These are phyloP conservation scores for Rhododendron molle DNA, from an alignment of 148 eudicot genomes.

Conservation along the genomic window DNA sequence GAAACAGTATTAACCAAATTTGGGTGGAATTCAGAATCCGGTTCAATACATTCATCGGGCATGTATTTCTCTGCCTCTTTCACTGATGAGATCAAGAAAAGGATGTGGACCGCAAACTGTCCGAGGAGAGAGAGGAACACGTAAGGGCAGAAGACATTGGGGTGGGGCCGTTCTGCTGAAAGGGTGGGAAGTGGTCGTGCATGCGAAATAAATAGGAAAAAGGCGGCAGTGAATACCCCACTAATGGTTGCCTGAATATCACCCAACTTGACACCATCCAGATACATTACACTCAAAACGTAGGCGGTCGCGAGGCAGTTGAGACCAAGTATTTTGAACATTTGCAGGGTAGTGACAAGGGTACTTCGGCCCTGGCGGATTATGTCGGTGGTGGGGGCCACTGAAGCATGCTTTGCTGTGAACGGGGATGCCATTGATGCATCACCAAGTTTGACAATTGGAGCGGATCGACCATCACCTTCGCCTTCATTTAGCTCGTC, in stretches of 20 bases:
- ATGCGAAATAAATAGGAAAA: conserved; percentile 89
- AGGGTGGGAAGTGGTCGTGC: conserved; percentile 77
- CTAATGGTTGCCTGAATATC: conserved; percentile 95
- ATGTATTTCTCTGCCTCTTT: conserved; percentile 95
- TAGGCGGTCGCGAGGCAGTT: conserved; percentile 96
- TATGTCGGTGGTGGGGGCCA: conserved; percentile 72
- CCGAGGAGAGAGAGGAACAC: conserved; percentile 82
- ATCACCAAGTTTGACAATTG: conserved; percentile 85
- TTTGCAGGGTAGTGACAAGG: conserved; percentile 89
- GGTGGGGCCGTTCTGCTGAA: conserved; percentile 78
- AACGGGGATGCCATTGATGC: conserved; percentile 99
- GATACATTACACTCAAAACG: conserved; percentile 85
- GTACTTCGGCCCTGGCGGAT: conserved; percentile 96
- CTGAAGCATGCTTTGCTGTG: conserved; percentile 92
- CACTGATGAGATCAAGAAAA: conserved; percentile 71
- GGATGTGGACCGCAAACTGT: conserved; percentile 71
- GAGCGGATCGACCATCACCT: conserved; percentile 78
- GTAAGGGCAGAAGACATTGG: conserved; percentile 75
- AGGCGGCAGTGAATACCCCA: conserved; percentile 87
- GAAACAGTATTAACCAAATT: conserved; percentile 87
- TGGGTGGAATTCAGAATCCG: conserved; percentile 85
- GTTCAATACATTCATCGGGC: conserved; percentile 97
- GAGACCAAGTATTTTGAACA: conserved; percentile 94
- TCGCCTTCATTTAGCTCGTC: conserved; percentile 84
- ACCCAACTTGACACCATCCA: conserved; percentile 90